Base-by-base conservation (phyloP, 2,329 filamentous ascomycete species). In the Penicillium glabrum region DNA sequence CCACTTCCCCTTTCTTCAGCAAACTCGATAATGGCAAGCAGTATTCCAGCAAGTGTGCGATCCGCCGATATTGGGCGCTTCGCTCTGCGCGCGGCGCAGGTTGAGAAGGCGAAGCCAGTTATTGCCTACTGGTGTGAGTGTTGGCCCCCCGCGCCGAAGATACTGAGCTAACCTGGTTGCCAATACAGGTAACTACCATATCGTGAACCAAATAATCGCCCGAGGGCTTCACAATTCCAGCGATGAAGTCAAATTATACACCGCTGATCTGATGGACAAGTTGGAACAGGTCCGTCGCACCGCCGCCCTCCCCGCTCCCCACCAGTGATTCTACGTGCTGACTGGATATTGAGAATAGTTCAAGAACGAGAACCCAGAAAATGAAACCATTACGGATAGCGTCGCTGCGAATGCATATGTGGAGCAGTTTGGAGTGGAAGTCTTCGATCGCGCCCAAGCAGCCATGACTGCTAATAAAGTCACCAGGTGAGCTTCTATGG, bases 81-180 rank as follows among this genome's bases (percentile, higher is more conserved):
- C 74, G 87, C 93, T 60, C 83, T 88, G 53, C 87, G 93, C 69
- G 93, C 91, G 33, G 84, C 86, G 35, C 93, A 99, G 79, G 84
- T 99, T 48, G 89, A 93, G 72, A 83, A 83, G 57, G 85, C 87
- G 69, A 95, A 93, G 75, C 95, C 95, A 9, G 90, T 95, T 58
- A 84, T 98, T 65, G 84, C 93, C 61, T 99, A 98, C 75, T 98
- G 93, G 92, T 95, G 93, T 96, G 83, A 70, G 89, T 83, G 41
- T 29, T 33, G 49, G 35, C 41, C 59, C 52, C 50, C 50, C 52
- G 39, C 50, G 57, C 46, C 57, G 37, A 31, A 44, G 45, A 43
- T 43, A 39, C 51, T 23, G 45, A 55, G 53, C 54, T 64, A 64
- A 61, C 66, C 29, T n/a, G 29, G 51, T 41, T 10, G 24, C 54